Percentiles rank a stretch among this genome's conserved stretches.
These are phyloP conservation scores for Picochlorum sp. DNA, from an alignment of 139 green algal species.

Conservation along the genomic window DNA sequence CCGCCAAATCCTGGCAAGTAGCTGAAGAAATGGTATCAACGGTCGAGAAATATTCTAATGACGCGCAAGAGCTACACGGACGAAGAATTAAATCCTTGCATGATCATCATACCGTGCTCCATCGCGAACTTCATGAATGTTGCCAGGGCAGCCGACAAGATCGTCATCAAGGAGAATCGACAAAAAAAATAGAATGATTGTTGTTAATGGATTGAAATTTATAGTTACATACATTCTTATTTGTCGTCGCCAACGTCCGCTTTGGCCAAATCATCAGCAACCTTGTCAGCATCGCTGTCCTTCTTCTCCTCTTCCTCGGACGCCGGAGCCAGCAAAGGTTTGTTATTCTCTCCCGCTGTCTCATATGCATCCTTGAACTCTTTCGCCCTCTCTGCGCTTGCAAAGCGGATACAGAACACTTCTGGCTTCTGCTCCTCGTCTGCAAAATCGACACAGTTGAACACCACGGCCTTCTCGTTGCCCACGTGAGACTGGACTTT, in stretches of 20 bases:
- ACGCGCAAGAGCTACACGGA: too few relatives aligned
- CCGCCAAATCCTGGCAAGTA: too few relatives aligned
- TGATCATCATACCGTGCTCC: too few relatives aligned
- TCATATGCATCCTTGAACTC: constrained; percentile 78
- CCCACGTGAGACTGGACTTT: constrained; percentile 89
- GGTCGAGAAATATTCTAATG: too few relatives aligned
- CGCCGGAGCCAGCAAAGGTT: neutral
- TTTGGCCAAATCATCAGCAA: constrained; percentile 35
- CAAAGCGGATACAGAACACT: constrained; percentile 91
- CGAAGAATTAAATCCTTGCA: too few relatives aligned
- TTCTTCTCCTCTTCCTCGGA: neutral
- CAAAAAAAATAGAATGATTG: too few relatives aligned
- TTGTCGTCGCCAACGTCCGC: constrained; percentile 30
- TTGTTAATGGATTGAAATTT: too few relatives aligned
- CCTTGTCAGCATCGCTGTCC: constrained; percentile 24
- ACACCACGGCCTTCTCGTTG: constrained; percentile 97
- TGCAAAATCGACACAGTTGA: constrained; percentile 86
- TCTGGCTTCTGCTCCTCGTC: constrained; percentile 80
- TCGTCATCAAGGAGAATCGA: too few relatives aligned
- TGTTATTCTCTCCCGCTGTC: neutral
- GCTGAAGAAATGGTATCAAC: too few relatives aligned
- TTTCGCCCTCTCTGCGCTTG: constrained; percentile 48
- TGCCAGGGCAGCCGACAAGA: too few relatives aligned
- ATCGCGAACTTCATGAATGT: too few relatives aligned
- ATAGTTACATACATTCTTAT: too few relatives aligned